Evolutionary conservation across 2,329 filamentous ascomycete genomes (phyloP).

Genomic region (Fusarium buxicola): DNA sequence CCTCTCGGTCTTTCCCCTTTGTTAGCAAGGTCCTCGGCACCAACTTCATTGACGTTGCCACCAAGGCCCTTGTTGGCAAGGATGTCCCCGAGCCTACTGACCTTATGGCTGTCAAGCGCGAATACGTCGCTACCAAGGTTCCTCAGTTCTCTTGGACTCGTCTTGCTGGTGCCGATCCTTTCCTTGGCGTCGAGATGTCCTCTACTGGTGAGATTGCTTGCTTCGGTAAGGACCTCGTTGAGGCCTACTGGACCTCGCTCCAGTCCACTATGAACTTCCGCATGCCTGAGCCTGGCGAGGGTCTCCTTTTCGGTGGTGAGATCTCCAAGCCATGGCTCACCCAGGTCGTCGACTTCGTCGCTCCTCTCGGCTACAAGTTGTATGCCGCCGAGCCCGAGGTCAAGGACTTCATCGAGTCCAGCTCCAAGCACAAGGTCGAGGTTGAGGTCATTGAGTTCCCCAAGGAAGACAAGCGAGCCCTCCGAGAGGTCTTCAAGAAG

Average conservation of each 20-base stretch:
- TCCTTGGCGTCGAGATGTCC: slow-evolving; percentile 97
- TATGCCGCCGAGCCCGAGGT: slow-evolving; percentile 85
- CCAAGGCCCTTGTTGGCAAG: slow-evolving; percentile 88
- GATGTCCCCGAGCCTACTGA: slow-evolving; percentile 87
- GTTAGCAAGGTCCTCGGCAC: slow-evolving; percentile 95
- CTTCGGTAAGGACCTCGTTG: slow-evolving; percentile 94
- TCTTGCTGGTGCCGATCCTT: slow-evolving; percentile 95
- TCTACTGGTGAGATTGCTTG: slow-evolving; percentile 98
- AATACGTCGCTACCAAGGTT: slow-evolving; percentile 97
- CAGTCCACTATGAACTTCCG: slow-evolving; percentile 99
- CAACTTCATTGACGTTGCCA: slow-evolving; percentile 97
- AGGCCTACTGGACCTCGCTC: slow-evolving; percentile 97
- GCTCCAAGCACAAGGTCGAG: slow-evolving; percentile 71
- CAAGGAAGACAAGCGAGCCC: slow-evolving; percentile 92
- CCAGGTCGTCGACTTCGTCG: slow-evolving; percentile 85
- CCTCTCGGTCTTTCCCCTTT: slow-evolving; percentile 97
- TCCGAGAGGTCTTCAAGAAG: slow-evolving; percentile 96
- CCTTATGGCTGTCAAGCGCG: slow-evolving; percentile 87
- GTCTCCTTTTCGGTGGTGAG: slow-evolving; percentile 93
- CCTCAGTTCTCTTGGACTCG: slow-evolving; percentile 99
- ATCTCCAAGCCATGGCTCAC: slow-evolving; percentile 76
- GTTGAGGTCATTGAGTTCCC: slow-evolving; percentile 98
- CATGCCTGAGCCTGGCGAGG: slow-evolving; percentile 92
- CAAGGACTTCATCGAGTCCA: slow-evolving; percentile 83
- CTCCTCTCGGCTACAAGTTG: slow-evolving; percentile 93